Percentiles rank a stretch among this genome's conserved stretches.
phyloP scores from a whole-genome alignment of 257 asterid genomes.

The Nicotiana obtusifolia region DNA sequence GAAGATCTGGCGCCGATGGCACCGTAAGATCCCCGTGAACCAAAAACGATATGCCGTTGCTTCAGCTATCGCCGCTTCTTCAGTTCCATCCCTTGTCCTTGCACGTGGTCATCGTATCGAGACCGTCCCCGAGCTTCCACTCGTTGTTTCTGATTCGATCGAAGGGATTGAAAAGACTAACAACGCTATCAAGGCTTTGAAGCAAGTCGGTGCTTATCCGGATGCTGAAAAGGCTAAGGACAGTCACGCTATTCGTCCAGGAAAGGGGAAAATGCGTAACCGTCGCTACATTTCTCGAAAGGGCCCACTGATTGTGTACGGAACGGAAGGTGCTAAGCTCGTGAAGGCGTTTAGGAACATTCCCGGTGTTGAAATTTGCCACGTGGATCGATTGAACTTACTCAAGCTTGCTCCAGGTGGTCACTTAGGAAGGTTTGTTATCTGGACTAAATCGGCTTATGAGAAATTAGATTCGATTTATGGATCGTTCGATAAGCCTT shows the following conservation, averaged over 20 bases:
- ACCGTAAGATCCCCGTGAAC: slow-evolving; percentile 53
- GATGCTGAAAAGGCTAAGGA: slow-evolving; percentile 81
- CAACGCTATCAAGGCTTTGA: slow-evolving; percentile 50
- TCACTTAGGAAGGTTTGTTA: slow-evolving; percentile 65
- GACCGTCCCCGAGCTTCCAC: slow-evolving; percentile 67
- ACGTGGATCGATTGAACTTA: slow-evolving; percentile 55
- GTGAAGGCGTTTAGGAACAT: slow-evolving; percentile 77
- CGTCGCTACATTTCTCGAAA: slow-evolving; percentile 62
- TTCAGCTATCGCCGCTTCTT: slow-evolving; percentile 74
- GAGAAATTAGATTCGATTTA: slow-evolving; percentile 70
- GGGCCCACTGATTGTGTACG: slow-evolving; percentile 73
- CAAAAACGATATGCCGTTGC: slow-evolving; percentile 71
- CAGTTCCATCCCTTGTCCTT: slow-evolving; percentile 59
- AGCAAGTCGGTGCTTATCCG: slow-evolving; percentile 61
- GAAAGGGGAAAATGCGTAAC: slow-evolving; percentile 79
- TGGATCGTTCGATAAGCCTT: slow-evolving; percentile 60
- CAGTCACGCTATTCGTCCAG: slow-evolving; percentile 55
- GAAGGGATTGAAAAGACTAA: slow-evolving; percentile 71
- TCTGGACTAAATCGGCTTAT: slow-evolving; percentile 78
- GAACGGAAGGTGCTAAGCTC: slow-evolving; percentile 72
- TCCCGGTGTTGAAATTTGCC: slow-evolving; percentile 71
- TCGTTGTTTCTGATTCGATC: slow-evolving; percentile 55
- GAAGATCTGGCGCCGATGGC: slow-evolving; percentile 77
- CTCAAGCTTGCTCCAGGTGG: slow-evolving; percentile 83
- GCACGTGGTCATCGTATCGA: slow-evolving; percentile 76